Conservation (phyloP, 371 early-diverging fungal genomes). For the Mucor lusitanicus region DNA sequence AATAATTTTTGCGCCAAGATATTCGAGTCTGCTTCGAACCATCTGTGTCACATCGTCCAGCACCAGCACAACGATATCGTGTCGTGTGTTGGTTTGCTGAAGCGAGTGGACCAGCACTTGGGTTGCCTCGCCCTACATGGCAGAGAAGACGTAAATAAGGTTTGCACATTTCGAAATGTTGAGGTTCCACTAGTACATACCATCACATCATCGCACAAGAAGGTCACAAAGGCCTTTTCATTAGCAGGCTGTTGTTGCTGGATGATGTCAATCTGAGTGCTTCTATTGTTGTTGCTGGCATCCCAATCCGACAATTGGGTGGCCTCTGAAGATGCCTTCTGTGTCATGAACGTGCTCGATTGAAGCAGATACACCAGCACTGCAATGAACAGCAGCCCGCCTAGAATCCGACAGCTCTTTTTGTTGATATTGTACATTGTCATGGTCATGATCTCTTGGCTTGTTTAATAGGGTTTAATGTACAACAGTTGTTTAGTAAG, state of each 20-base stretch:
- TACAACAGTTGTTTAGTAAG: neutral
- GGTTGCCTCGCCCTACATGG: conserved; percentile 35
- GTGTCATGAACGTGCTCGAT: neutral
- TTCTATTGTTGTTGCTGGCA: neutral
- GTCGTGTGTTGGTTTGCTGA: conserved; percentile 20
- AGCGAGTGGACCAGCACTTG: conserved; percentile 36
- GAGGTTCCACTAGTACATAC: conserved; percentile 19
- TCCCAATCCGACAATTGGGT: neutral
- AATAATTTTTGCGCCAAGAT: conserved; percentile 32
- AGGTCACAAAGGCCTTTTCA: conserved; percentile 31
- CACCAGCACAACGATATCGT: conserved; percentile 37
- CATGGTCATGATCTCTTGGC: neutral
- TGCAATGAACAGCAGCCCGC: neutral
- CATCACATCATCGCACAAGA: conserved; percentile 44
- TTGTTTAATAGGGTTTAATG: neutral
- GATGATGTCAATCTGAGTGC: neutral
- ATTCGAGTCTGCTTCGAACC: conserved; percentile 15
- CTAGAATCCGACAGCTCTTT: conserved; percentile 1
- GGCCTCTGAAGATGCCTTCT: neutral
- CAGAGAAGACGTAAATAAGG: neutral
- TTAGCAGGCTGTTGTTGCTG: neutral
- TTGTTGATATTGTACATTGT: conserved; percentile 17
- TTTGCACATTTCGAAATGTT: neutral
- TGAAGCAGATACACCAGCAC: neutral
- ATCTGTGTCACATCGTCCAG: conserved; percentile 26